Conservation (phyloP, 2,329 filamentous ascomycete genomes). For the Boeremia exigua region DNA sequence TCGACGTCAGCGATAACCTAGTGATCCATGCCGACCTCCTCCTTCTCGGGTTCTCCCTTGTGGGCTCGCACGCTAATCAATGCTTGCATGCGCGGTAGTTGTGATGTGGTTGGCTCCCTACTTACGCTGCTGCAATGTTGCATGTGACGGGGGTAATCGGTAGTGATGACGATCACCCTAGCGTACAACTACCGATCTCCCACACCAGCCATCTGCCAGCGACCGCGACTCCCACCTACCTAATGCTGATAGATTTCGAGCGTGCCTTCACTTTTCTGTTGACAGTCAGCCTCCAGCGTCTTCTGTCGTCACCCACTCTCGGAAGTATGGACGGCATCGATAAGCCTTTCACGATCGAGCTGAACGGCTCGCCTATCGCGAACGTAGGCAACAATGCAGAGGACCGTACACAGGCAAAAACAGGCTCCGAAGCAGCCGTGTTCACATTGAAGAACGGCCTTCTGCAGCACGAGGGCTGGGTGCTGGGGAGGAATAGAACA, state of each 20-base stretch:
- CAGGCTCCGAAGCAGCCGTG: conserved; percentile 27
- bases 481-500: conserved; percentile 25
- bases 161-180: neutral
- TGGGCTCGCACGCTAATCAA: conserved; percentile 1
- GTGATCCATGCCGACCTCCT: neutral
- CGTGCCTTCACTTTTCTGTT: conserved; percentile 11
- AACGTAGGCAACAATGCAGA: conserved; percentile 13
- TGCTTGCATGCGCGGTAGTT: conserved; percentile 3
- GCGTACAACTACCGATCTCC: neutral
- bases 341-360: conserved; percentile 32
- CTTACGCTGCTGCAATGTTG: neutral
- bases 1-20: conserved; percentile 8
- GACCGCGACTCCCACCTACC: neutral
- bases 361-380: conserved; percentile 30
- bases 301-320: conserved; percentile 15
- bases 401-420: conserved; percentile 24
- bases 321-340: conserved; percentile 30
- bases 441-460: conserved; percentile 32
- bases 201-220: neutral
- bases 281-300: conserved; percentile 8
- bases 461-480: conserved; percentile 27
- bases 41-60: neutral
- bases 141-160: conserved; percentile 1
- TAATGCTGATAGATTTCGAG: conserved; percentile 18
- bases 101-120: conserved; percentile 8